These are phyloP conservation scores for Clonostachys solani DNA, from an alignment of 2,329 filamentous ascomycete genomes.

Conservation along the genomic window DNA sequence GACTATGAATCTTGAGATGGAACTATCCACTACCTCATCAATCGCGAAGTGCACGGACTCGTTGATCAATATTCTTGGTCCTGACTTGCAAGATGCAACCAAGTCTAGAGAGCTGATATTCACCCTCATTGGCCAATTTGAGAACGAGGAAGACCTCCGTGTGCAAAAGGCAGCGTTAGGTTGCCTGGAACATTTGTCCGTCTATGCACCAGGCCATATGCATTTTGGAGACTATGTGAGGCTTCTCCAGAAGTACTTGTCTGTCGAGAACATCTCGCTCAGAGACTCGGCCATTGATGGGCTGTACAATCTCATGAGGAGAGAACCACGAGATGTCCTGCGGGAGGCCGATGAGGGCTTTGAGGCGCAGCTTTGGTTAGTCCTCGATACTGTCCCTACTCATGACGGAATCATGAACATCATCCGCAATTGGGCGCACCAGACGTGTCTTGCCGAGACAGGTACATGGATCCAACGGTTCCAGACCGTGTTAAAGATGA, in stretches of 20 bases:
- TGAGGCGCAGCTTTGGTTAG: constrained; percentile 89
- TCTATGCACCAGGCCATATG: constrained; percentile 87
- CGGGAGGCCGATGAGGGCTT: constrained; percentile 70
- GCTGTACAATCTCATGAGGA: constrained; percentile 91
- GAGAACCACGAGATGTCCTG: constrained; percentile 80
- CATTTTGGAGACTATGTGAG: constrained; percentile 81
- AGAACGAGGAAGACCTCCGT: constrained; percentile 65
- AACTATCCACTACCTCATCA: constrained; percentile 75
- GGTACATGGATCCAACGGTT: constrained; percentile 84
- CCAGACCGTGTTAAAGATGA: constrained; percentile 86
- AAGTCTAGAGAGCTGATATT: constrained; percentile 93
- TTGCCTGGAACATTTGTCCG: constrained; percentile 84
- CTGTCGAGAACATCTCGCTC: constrained; percentile 64
- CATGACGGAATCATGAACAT: constrained; percentile 83
- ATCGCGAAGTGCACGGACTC: constrained; percentile 88
- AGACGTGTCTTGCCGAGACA: constrained; percentile 79
- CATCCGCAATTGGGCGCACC: constrained; percentile 87
- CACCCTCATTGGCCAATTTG: constrained; percentile 78
- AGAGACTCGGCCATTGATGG: constrained; percentile 81
- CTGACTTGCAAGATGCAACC: constrained; percentile 86
- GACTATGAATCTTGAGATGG: constrained; percentile 87
- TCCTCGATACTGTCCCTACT: constrained; percentile 71
- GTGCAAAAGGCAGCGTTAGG: constrained; percentile 74
- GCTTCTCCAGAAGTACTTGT: constrained; percentile 72
- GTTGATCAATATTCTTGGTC: constrained; percentile 93